Evolutionary conservation across 768 basidiomycete genomes (phyloP), one percentile per base, ranked within the genome.

Genomic region (Lactarius quietus): DNA sequence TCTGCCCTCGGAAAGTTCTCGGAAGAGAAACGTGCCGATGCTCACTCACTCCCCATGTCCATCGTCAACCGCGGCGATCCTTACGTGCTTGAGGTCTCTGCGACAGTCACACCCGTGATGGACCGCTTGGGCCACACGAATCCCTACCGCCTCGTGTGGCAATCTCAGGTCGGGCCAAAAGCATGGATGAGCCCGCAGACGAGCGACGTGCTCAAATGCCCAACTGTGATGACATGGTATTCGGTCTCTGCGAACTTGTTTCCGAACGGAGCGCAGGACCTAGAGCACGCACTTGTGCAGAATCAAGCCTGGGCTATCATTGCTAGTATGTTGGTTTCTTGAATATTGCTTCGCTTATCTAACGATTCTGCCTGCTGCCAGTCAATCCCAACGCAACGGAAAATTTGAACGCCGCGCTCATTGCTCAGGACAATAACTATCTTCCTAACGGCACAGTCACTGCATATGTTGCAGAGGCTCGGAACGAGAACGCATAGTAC

Each of bases 151-250:
- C 82, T 98, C 62, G 93, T 95, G 1, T 99, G 97, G 97, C 97
- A 99, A 79, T 92, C 89, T 6, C 90, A 98, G 76, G 97, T 99
- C 55, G 97, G 97, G 3, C 97, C 97, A 3, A 90, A 88, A 41
- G 92, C 95, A 23, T 98, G 97, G 97, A 92, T 98, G 85, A 96
- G 97, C 5, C 94, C 93, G 80, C 95, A 98, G 76, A 99, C 97
- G 2, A 81, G 84, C 20, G 94, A 93, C 60, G 92, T 95, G 53
- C 78, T 99, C 73, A 93, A 97, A 80, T 91, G 91, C 20, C 71
- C 76, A 29, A 66, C 58, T 8, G 76, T 77, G 45, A 69, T 87
- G 1, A 76, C 78, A 4, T 89, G 85, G 86, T 71, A 73, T 8
- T 70, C 78, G 2, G 65, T 81, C 2, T 70, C 81, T 18, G 72